These are phyloP conservation scores for Ophiocordyceps camponoti-leonardi DNA, from an alignment of 2,329 filamentous ascomycete species.

Conservation along the genomic window DNA sequence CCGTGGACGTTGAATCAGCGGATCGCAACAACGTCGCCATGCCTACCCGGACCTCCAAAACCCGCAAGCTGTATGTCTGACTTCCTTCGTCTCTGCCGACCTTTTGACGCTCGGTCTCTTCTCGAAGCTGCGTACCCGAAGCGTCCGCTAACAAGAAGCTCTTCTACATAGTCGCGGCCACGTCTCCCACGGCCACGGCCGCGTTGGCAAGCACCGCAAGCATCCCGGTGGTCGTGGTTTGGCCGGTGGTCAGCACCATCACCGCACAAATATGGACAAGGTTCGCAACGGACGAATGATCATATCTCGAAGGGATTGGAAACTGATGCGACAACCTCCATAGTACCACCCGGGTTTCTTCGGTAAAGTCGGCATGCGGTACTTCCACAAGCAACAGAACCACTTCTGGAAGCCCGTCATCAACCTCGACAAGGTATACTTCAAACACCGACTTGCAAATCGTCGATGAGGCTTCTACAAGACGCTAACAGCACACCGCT, in stretches of 20 bases:
- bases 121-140: not conserved
- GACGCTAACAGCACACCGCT: conserved; percentile 10
- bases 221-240: conserved; percentile 66
- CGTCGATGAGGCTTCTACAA: not conserved
- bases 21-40: conserved; percentile 36
- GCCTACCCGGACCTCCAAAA: conserved; percentile 62
- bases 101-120: no score
- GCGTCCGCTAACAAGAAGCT: conserved; percentile 3
- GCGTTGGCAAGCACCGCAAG: conserved; percentile 98
- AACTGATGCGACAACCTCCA: conserved; percentile 13
- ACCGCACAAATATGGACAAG: conserved; percentile 48
- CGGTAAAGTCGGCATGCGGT: conserved; percentile 87
- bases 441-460: not conserved
- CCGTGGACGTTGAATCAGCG: conserved; percentile 22
- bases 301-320: conserved; percentile 1
- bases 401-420: conserved; percentile 97
- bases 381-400: conserved; percentile 93
- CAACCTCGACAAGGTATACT: conserved; percentile 95
- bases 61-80: conserved; percentile 55
- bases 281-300: conserved; percentile 36
- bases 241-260: conserved; percentile 97
- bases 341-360: conserved; percentile 99
- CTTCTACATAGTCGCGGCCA: conserved; percentile 61
- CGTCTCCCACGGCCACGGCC: conserved; percentile 95
- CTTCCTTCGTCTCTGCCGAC: conserved; percentile 1